Base-by-base conservation (phyloP, 768 basidiomycete genomes). In the Aureoboletus auriporus region DNA sequence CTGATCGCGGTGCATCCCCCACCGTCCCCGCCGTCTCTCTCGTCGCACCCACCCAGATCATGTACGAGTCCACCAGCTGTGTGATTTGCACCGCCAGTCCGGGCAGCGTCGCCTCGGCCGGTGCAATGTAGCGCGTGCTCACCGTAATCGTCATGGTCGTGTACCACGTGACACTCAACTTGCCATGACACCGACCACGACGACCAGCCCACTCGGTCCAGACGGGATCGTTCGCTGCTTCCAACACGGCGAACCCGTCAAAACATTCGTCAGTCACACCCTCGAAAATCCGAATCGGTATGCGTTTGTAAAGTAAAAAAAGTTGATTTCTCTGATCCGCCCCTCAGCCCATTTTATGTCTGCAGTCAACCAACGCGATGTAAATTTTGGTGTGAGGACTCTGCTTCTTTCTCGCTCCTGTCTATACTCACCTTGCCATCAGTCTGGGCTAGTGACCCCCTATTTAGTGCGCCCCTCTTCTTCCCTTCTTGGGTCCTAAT, bases 11-110 rank as follows among this genome's bases (percentile, higher is more conserved):
- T n/a, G 80, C 80, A 46, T 70, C 72, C 44, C 70, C 69, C 31
- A 73, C 74, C 50, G 73, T 70, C 44, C 74, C 76, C 26, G 69
- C 67, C 37, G 63, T 41, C 35, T 68, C 70, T 26, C 78, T 76
- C 16, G 79, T 81, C n/a, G 67, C 71, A 1, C 89, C 88, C 29
- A 84, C 71, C 89, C 89, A 92, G 44, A 92, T 59, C 87, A 92
- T 89, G 68, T 84, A 89, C 47, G 85, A 83, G 57, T 81, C 81
- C 41, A 80, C 78, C 46, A 92, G 66, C 51, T 69, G 69, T 39
- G 82, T 89, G 51, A 85, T 70, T 53, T 88, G 84, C 47, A 92
- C 69, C 14, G 71, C 83, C 36, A 89, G 71, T 39, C 77, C 74
- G 13, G 84, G 83, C 41, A 78, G 62, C 14, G 75, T 71, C 39